phyloP scores from a whole-genome alignment of 2,329 filamentous ascomycete genomes.

The Monosporascus sp. region DNA sequence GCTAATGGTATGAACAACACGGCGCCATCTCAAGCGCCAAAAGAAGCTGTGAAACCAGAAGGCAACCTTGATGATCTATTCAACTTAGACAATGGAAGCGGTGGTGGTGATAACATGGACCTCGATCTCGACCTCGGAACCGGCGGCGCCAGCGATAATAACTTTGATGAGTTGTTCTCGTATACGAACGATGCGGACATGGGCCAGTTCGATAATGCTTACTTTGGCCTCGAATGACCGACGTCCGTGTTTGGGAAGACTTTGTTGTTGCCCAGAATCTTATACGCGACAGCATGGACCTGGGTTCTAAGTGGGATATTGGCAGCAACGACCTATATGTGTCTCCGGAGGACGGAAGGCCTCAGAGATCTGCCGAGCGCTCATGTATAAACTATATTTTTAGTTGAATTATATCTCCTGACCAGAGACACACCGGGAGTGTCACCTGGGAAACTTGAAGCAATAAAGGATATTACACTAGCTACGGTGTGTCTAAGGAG shows the following conservation, averaged over 20 bases:
- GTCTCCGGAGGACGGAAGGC: no score
- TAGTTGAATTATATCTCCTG: no score
- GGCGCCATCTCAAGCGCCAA: conserved; percentile 7
- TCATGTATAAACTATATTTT: no score
- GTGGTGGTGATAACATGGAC: conserved; percentile 28
- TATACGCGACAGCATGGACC: no score
- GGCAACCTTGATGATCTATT: conserved; percentile 43
- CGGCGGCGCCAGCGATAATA: conserved; percentile 31
- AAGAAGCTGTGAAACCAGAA: conserved; percentile 19
- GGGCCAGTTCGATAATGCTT: conserved; percentile 42
- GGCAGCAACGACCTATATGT: no score
- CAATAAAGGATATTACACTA: no score
- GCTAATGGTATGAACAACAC: conserved; percentile 3
- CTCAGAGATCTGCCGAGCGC: no score
- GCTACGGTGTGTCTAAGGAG: no score
- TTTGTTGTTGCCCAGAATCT: no score
- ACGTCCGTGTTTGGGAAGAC: neutral
- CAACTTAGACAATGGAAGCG: conserved; percentile 33
- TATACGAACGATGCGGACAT: conserved; percentile 38
- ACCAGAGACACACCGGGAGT: no score
- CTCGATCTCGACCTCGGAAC: conserved; percentile 35
- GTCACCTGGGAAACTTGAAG: no score
- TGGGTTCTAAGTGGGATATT: no score
- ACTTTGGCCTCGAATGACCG: conserved; percentile 33
- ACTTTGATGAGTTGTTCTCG: conserved; percentile 48